Percentiles rank a stretch among this genome's conserved stretches.
phyloP scores from a whole-genome alignment of 2,329 filamentous ascomycete genomes.

The Coniella vitis region DNA sequence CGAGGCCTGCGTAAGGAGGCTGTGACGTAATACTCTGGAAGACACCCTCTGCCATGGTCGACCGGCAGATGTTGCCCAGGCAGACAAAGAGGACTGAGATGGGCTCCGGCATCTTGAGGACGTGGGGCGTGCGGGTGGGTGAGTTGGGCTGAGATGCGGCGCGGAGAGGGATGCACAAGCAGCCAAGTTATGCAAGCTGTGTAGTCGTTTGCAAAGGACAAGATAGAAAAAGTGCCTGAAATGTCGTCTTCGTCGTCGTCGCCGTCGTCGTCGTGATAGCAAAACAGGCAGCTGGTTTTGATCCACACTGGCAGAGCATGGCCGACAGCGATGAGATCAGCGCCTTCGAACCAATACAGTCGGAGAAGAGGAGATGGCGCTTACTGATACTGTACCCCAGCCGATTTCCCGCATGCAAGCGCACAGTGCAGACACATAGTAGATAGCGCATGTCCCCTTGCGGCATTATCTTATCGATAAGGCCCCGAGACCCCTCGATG shows the following conservation, averaged over 20 bases:
- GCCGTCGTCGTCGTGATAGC: too few relatives aligned
- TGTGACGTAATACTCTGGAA: slow-evolving; percentile 67
- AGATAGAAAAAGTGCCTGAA: too few relatives aligned
- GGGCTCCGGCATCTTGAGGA: slow-evolving; percentile 10
- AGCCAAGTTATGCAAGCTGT: not conserved
- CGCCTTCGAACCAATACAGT: not conserved
- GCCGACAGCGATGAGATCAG: not conserved
- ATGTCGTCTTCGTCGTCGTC: too few relatives aligned
- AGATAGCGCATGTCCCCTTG: too few relatives aligned
- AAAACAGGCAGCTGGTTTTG: not conserved
- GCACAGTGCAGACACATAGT: too few relatives aligned
- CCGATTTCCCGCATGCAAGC: too few relatives aligned
- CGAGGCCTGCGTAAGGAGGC: slow-evolving; percentile 49
- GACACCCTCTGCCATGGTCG: slow-evolving; percentile 93
- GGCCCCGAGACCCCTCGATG: too few relatives aligned
- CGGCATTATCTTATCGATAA: slow-evolving; percentile 1
- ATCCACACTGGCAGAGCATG: not conserved
- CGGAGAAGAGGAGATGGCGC: not conserved
- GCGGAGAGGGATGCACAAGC: not conserved
- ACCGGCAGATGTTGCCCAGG: slow-evolving; percentile 90
- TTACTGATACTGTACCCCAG: too few relatives aligned
- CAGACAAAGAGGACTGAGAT: slow-evolving; percentile 89
- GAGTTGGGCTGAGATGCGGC: not conserved
- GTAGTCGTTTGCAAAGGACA: too few relatives aligned
- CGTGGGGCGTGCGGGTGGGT: not conserved